These are phyloP conservation scores for Cystobasidium pallidum DNA, from an alignment of 1,284 basidiomycete genomes.

Conservation along the genomic window DNA sequence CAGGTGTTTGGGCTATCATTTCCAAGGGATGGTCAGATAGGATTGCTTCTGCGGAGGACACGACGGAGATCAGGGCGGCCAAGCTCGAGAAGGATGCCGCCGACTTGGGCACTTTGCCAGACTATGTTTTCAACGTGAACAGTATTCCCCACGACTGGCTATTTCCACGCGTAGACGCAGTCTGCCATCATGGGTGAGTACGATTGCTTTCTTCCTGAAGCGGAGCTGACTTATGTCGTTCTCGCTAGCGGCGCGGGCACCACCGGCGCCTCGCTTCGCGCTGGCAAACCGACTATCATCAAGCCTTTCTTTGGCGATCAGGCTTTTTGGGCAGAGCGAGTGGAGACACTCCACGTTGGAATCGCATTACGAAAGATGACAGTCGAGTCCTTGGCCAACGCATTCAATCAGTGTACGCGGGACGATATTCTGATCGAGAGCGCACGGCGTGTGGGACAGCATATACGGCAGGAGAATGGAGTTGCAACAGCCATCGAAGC, in stretches of 20 bases:
- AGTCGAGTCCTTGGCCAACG: slow-evolving; percentile 73
- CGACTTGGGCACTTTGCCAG: slow-evolving; percentile 48
- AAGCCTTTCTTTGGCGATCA: slow-evolving; percentile 96
- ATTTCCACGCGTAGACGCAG: slow-evolving; percentile 89
- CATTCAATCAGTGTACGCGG: slow-evolving; percentile 77
- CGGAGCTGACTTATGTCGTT: too few relatives aligned
- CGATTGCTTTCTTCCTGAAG: background rate
- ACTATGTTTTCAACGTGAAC: slow-evolving; percentile 62
- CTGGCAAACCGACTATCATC: slow-evolving; percentile 92
- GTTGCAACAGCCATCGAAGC: slow-evolving; percentile 84
- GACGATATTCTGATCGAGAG: slow-evolving; percentile 83
- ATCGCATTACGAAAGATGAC: slow-evolving; percentile 69
- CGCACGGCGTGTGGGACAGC: slow-evolving; percentile 78
- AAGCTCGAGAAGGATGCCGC: slow-evolving; percentile 49
- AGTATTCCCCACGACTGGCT: slow-evolving; percentile 97
- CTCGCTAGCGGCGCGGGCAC: slow-evolving; percentile 82
- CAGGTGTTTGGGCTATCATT: slow-evolving; percentile 68
- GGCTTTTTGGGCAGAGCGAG: slow-evolving; percentile 93
- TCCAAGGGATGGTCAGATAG: slow-evolving; percentile 98
- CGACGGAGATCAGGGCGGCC: slow-evolving; percentile 47
- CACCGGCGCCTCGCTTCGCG: slow-evolving; percentile 72
- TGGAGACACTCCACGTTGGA: slow-evolving; percentile 89
- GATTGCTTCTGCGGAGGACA: slow-evolving; percentile 67
- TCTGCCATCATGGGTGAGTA: slow-evolving; percentile 77
- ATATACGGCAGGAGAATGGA: slow-evolving; percentile 86